Conservation (phyloP, 352 stramenopile genomes). For the Pythium scleroteichum region DNA sequence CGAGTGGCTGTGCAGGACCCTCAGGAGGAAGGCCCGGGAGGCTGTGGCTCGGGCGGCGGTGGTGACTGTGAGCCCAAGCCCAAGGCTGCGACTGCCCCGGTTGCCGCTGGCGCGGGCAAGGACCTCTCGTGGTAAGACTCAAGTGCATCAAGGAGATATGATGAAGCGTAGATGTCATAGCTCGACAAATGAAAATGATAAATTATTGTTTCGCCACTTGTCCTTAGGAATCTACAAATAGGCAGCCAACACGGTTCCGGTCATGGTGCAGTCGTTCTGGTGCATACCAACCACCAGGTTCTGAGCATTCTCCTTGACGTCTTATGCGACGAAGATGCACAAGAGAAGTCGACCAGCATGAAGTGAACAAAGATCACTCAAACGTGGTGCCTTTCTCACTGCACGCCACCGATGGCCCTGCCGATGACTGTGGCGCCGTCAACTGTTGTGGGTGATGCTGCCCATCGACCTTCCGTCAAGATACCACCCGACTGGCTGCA, state of each 20-base stretch:
- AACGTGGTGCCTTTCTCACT: too few species aligned
- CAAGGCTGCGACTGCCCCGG: conserved; percentile 41
- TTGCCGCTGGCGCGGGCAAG: conserved; percentile 38
- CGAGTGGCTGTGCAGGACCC: conserved; percentile 79
- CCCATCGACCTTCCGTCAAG: conserved; percentile 25
- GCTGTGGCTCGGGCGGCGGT: conserved; percentile 37
- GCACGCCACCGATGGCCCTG: conserved; percentile 3
- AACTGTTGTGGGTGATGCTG: background rate
- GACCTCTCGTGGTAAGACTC: conserved; percentile 63
- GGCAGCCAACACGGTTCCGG: background rate
- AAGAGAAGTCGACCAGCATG: too few species aligned
- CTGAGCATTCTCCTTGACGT: background rate
- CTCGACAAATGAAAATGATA: conserved; percentile 1
- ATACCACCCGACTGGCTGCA: conserved; percentile 61
- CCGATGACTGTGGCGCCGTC: background rate
- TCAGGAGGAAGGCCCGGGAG: conserved; percentile 22
- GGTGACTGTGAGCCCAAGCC: conserved; percentile 24
- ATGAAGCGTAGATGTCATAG: too few species aligned
- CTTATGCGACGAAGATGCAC: background rate
- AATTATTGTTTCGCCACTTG: conserved; percentile 23
- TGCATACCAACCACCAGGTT: background rate
- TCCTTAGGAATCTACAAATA: background rate
- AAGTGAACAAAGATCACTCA: too few species aligned
- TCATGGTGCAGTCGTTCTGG: background rate
- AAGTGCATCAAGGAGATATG: too few species aligned